Evolutionary conservation across 2,329 filamentous ascomycete species (phyloP).

Genomic region (Trichophyton simii): DNA sequence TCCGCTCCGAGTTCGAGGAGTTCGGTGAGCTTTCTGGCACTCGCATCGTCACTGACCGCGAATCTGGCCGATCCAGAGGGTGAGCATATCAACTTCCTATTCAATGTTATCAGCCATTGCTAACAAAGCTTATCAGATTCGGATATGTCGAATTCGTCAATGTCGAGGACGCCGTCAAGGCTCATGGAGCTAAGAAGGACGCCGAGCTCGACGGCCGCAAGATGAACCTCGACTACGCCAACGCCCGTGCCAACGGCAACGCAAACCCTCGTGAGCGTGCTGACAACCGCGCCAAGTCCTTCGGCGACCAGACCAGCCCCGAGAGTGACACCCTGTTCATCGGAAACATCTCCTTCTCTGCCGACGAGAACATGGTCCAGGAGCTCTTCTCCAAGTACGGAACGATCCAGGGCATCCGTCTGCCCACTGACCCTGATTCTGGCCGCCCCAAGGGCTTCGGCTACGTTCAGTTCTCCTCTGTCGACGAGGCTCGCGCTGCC

Average conservation of each 20-base stretch:
- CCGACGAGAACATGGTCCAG: slow-evolving; percentile 61
- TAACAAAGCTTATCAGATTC: slow-evolving; percentile 40
- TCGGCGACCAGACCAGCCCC: slow-evolving; percentile 67
- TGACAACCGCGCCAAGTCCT: slow-evolving; percentile 39
- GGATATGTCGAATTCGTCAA: slow-evolving; percentile 81
- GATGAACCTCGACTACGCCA: slow-evolving; percentile 69
- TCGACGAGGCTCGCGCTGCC: slow-evolving; percentile 71
- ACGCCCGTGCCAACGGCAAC: slow-evolving; percentile 44
- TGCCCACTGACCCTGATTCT: slow-evolving; percentile 76
- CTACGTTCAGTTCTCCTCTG: slow-evolving; percentile 69
- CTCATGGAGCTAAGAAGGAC: slow-evolving; percentile 62
- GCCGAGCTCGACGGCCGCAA: slow-evolving; percentile 60
- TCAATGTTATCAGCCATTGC: not conserved
- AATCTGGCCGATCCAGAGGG: slow-evolving; percentile 72
- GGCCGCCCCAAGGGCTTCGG: slow-evolving; percentile 85
- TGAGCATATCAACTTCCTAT: slow-evolving; percentile 23
- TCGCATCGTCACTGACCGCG: slow-evolving; percentile 73
- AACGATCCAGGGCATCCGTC: slow-evolving; percentile 63
- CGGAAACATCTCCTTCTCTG: slow-evolving; percentile 78
- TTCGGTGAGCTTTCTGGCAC: slow-evolving; percentile 61
- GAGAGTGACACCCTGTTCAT: slow-evolving; percentile 81
- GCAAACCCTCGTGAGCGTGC: slow-evolving; percentile 53
- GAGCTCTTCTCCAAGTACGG: slow-evolving; percentile 62
- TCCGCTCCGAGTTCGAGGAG: slow-evolving; percentile 67
- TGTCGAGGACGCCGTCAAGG: slow-evolving; percentile 54